Percentiles rank a stretch among this genome's conserved stretches.
phyloP scores from a whole-genome alignment of 257 asterid species.

The Nicotiana benthamiana region DNA sequence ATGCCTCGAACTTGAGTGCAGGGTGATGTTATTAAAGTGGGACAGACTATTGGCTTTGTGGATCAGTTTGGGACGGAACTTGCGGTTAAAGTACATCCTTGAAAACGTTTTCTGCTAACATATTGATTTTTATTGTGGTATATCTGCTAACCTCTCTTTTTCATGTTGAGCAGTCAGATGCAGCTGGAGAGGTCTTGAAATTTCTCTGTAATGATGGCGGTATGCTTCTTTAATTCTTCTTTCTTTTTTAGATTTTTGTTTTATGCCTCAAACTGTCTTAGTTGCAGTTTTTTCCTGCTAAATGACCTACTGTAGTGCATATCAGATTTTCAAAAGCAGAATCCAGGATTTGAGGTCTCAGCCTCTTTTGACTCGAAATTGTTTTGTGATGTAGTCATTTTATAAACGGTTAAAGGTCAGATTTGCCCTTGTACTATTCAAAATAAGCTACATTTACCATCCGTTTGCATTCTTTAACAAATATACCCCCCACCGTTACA shows the following conservation, averaged over 20 bases:
- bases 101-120: neutral
- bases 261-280: neutral
- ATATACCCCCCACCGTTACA: no score
- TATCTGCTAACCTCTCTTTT: conserved; percentile 4
- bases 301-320: no score
- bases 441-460: no score
- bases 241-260: neutral
- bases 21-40: conserved; percentile 81
- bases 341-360: no score
- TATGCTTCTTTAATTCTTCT: conserved; percentile 15
- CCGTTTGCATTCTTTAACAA: no score
- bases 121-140: neutral
- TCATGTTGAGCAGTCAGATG: conserved; percentile 50
- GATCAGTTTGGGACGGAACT: conserved; percentile 56
- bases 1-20: conserved; percentile 16
- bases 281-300: no score
- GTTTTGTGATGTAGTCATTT: no score
- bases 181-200: conserved; percentile 74
- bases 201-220: conserved; percentile 62
- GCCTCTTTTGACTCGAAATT: no score
- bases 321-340: no score
- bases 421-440: no score
- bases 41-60: conserved; percentile 58
- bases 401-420: no score
- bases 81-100: conserved; percentile 57